Evolutionary conservation across 2,329 filamentous ascomycete species (phyloP), one percentile per base, ranked within the genome.

Genomic region (Dothistroma septosporum): DNA sequence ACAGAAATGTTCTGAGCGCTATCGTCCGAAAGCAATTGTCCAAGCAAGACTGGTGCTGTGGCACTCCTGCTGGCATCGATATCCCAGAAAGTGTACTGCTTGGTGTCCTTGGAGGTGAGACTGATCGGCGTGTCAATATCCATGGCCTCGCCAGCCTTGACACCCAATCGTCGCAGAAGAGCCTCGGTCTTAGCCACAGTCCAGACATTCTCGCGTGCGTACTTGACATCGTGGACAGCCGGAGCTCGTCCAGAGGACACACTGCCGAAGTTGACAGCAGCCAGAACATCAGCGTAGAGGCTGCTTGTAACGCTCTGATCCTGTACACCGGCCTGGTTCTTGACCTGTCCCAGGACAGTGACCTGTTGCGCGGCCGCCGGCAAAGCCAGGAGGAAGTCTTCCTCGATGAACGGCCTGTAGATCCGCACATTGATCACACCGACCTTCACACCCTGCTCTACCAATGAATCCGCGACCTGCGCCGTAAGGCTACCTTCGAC

Each of bases 41-140:
- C 84, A 53, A 88, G 73, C 50, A 78, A 83, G 22, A 83, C 77
- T 11, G 91, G 87, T 0, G 91, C 87, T 61, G 80, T 80, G 55
- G 83, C 81, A 55, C 88, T 83, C 1, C 80, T 77, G 31, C 92
- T 92, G 74, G 87, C 84, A 72, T 96, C 93, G 46, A 90, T 74
- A 68, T 97, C 90, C 92, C 92, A 97, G 83, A 99, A 97, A 12
- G 87, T 88, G 79, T 94, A 97, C 76, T 97, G 90, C 75, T 90
- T 84, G n/a, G 79, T 73, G 64, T 85, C 82, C 52, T 67, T 66
- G 57, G 63, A 67, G 77, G 79, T 75, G 78, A 85, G 46, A 71
- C 75, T 56, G 73, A 67, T 76, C 73, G 44, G 75, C 71, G 61
- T 71, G 33, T 64, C 76, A 49, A 77, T 71, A 44, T 61, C 64